Evolutionary conservation across 495 filamentous ascomycete species (phyloP).

Genomic region (Filosporella fistucella): DNA sequence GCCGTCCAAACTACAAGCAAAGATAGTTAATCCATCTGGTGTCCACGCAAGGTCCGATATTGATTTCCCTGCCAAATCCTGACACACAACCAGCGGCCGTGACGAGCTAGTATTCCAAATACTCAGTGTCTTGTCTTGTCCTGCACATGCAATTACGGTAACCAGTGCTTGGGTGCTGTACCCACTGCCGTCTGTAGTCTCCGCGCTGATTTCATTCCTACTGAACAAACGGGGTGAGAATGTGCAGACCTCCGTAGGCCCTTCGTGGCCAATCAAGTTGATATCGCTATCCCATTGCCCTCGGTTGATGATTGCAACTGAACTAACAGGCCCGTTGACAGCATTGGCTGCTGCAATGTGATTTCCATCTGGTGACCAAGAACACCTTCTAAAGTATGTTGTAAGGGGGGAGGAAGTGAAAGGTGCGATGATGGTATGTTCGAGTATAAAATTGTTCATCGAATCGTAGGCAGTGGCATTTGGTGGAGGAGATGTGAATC

Average conservation of each 20-base stretch:
- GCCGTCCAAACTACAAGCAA: conserved; percentile 82
- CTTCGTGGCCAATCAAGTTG: conserved; percentile 95
- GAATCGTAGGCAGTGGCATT: conserved; percentile 93
- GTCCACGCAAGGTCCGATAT: conserved; percentile 94
- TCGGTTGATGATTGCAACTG: conserved; percentile 91
- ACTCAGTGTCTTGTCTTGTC: conserved; percentile 91
- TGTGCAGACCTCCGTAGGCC: conserved; percentile 92
- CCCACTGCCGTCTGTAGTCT: conserved; percentile 32
- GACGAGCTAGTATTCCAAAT: conserved; percentile 97
- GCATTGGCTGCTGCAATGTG: conserved; percentile 97
- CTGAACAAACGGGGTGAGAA: conserved; percentile 92
- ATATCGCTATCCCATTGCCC: conserved; percentile 94
- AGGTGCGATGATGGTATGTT: conserved; percentile 77
- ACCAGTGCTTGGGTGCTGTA: conserved; percentile 49
- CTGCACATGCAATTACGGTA: conserved; percentile 93
- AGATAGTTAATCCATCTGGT: conserved; percentile 84
- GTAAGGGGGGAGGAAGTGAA: conserved; percentile 88
- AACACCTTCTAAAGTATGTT: conserved; percentile 93
- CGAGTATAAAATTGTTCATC: conserved; percentile 89
- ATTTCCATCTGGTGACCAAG: conserved; percentile 95
- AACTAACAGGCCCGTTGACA: conserved; percentile 94
- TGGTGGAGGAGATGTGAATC: conserved; percentile 85
- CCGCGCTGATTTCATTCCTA: conserved; percentile 49
- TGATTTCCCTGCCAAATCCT: conserved; percentile 83
- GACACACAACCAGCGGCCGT: conserved; percentile 78